Evolutionary conservation across 345 rosid species (phyloP).

Genomic region (Euphorbia peplus): DNA sequence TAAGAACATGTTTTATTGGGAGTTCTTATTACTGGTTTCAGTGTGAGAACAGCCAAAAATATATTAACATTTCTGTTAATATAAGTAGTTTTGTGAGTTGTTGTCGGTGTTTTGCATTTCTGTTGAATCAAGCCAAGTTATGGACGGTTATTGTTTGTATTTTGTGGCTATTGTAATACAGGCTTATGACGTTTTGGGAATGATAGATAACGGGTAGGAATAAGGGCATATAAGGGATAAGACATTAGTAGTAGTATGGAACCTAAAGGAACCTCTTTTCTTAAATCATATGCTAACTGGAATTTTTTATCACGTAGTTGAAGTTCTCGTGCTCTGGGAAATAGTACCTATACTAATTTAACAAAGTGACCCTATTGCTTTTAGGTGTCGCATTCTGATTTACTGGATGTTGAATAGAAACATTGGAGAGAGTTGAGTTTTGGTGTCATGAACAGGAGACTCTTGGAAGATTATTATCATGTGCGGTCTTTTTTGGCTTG

Average conservation of each 20-base stretch:
- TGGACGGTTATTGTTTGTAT: not conserved
- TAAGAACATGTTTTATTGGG: not conserved
- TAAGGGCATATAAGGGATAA: no score
- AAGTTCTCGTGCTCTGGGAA: not conserved
- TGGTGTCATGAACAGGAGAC: not conserved
- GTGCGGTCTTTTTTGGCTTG: not conserved
- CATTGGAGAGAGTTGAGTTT: not conserved
- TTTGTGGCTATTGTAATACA: not conserved
- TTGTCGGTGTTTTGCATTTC: not conserved
- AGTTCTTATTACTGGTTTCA: not conserved
- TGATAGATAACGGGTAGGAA: not conserved
- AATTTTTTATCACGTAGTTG: not conserved
- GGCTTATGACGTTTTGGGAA: not conserved
- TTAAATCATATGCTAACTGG: not conserved
- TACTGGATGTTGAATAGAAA: not conserved
- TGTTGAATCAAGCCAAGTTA: not conserved
- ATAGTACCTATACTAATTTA: no score
- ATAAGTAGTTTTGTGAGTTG: not conserved
- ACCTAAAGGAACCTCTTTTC: not conserved
- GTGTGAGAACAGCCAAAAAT: not conserved
- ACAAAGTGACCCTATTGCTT: not conserved
- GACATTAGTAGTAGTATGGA: no score
- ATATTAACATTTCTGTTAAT: not conserved
- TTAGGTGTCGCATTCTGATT: not conserved
- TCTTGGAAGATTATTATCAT: not conserved